Conservation (phyloP, 2,329 filamentous ascomycete genomes). For the Fusarium beomiforme region DNA sequence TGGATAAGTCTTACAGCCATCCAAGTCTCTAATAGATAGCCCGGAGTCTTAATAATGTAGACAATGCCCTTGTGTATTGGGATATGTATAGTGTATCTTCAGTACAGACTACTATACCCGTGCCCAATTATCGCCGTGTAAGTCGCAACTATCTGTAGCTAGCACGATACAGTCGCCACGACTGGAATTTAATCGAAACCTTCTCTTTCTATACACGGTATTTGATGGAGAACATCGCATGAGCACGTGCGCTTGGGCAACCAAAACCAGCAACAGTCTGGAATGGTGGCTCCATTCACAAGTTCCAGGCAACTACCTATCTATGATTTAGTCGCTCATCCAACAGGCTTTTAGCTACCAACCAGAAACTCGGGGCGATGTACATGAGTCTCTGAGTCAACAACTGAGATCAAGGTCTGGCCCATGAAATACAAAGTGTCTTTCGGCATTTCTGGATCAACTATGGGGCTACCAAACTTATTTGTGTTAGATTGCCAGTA, state of each 20-base stretch:
- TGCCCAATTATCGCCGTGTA: too few species aligned
- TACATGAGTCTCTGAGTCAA: not conserved
- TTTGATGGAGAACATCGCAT: too few species aligned
- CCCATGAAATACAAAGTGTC: not conserved
- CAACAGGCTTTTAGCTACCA: not conserved
- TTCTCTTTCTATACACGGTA: not conserved
- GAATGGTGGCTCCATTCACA: slow-evolving; percentile 6
- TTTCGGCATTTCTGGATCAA: not conserved
- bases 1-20: too few species aligned
- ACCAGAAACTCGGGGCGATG: not conserved
- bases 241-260: not conserved
- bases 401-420: not conserved
- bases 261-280: not conserved
- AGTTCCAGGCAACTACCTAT: not conserved
- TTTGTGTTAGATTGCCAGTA: not conserved
- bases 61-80: not conserved
- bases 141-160: not conserved
- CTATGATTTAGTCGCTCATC: not conserved
- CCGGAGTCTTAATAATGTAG: not conserved
- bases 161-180: not conserved
- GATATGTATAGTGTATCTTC: not conserved
- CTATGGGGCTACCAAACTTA: not conserved
- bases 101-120: not conserved
- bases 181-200: not conserved
- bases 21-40: too few species aligned